Evolutionary conservation across 352 stramenopile species (phyloP).

Genomic region (Globisporangium mamillatum): DNA sequence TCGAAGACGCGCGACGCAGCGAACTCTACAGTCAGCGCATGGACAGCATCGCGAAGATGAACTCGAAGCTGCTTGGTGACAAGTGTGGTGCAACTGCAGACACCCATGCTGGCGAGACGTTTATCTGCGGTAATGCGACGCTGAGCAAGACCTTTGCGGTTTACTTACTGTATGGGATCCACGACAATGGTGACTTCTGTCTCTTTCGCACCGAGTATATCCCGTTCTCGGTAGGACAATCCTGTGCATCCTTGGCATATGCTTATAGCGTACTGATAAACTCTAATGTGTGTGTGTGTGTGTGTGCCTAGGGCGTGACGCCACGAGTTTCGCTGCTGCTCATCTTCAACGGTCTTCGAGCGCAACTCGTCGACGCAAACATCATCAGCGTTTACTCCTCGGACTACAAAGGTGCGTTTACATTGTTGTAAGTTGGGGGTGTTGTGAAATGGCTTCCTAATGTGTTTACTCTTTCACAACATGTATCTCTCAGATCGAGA

Average conservation of each 20-base stretch:
- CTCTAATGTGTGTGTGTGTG: background rate
- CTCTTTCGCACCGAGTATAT: slow-evolving; percentile 68
- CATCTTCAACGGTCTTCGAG: slow-evolving; percentile 39
- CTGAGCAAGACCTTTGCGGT: slow-evolving; percentile 65
- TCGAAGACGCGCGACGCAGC: slow-evolving; percentile 53
- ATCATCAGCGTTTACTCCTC: slow-evolving; percentile 58
- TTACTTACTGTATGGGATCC: slow-evolving; percentile 60
- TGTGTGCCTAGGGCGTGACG: slow-evolving; percentile 39
- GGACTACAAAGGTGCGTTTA: slow-evolving; percentile 58
- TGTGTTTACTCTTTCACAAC: background rate
- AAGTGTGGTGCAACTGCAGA: slow-evolving; percentile 52
- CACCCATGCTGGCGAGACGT: slow-evolving; percentile 57
- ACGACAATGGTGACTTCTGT: slow-evolving; percentile 69
- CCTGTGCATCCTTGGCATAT: background rate
- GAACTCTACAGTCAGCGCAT: slow-evolving; percentile 69
- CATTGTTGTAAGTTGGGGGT: background rate
- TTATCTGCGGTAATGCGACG: slow-evolving; percentile 57
- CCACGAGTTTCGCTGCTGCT: slow-evolving; percentile 58
- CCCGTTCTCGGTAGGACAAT: slow-evolving; percentile 52
- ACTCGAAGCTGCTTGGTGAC: slow-evolving; percentile 59
- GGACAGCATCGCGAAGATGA: slow-evolving; percentile 55
- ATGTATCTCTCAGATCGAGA: slow-evolving; percentile 40
- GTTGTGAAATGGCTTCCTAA: background rate
- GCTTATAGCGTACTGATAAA: background rate
- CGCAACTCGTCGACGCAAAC: slow-evolving; percentile 45